These are phyloP conservation scores for Verticillium dahliae DNA, from an alignment of 2,329 filamentous ascomycete genomes.

Conservation along the genomic window DNA sequence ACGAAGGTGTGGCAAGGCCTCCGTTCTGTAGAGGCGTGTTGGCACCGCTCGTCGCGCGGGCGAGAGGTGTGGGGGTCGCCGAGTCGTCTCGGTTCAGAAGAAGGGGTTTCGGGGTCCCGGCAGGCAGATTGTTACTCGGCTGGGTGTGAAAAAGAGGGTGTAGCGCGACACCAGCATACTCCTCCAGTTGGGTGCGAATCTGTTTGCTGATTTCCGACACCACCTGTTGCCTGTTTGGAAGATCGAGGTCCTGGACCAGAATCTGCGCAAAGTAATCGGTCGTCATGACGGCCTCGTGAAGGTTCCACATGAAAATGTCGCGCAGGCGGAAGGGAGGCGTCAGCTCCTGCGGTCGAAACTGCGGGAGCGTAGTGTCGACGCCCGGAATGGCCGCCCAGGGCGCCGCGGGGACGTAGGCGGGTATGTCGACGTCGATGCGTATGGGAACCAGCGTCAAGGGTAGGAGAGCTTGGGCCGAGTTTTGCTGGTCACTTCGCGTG, in stretches of 20 bases:
- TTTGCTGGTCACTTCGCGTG: slow-evolving; percentile 52
- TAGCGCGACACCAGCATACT: slow-evolving; percentile 89
- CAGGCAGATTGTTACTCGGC: slow-evolving; percentile 13
- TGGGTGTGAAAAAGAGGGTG: slow-evolving; percentile 82
- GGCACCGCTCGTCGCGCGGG: slow-evolving; percentile 35
- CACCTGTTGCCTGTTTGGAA: slow-evolving; percentile 66
- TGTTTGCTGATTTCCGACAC: slow-evolving; percentile 83
- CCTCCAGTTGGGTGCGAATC: slow-evolving; percentile 90
- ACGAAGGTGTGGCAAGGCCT: slow-evolving; percentile 42
- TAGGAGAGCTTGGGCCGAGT: slow-evolving; percentile 62
- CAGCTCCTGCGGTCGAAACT: slow-evolving; percentile 72
- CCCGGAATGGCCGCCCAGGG: slow-evolving; percentile 51
- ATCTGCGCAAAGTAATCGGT: slow-evolving; percentile 92
- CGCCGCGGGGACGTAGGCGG: slow-evolving; percentile 63
- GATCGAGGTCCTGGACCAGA: slow-evolving; percentile 86
- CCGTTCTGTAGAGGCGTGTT: slow-evolving; percentile 52
- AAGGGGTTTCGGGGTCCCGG: slow-evolving; percentile 21
- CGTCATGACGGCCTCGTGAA: slow-evolving; percentile 89
- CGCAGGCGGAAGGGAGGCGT: slow-evolving; percentile 83
- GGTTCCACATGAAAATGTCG: slow-evolving; percentile 96
- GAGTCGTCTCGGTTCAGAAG: slow-evolving; percentile 29
- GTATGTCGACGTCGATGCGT: slow-evolving; percentile 89
- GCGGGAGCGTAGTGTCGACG: slow-evolving; percentile 66
- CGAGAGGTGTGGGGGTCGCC: slow-evolving; percentile 21
- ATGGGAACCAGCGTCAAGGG: slow-evolving; percentile 92